Evolutionary conservation across 2,329 filamentous ascomycete genomes (phyloP).

Genomic region (Myriosclerotinia duriaeana): DNA sequence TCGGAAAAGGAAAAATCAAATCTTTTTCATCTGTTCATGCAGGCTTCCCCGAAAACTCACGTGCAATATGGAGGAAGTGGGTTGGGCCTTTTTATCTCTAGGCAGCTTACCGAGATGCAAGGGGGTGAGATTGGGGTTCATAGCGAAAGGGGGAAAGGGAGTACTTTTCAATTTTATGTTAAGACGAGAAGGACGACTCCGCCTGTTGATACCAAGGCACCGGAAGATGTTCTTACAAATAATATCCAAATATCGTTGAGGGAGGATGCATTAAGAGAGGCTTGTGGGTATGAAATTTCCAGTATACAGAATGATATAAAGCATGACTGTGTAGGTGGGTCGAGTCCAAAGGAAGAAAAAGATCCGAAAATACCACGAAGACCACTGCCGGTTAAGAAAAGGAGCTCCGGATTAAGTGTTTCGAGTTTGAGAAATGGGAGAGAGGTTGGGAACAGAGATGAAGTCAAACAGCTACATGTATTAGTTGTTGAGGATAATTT

Average conservation of each 20-base stretch:
- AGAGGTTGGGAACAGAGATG: constrained; percentile 14
- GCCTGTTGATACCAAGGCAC: not conserved
- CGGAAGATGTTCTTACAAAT: not conserved
- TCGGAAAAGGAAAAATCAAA: constrained; percentile 34
- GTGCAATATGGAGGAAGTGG: constrained; percentile 79
- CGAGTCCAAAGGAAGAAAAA: not conserved
- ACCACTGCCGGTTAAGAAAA: not conserved
- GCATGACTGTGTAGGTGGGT: not conserved
- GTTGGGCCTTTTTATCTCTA: constrained; percentile 76
- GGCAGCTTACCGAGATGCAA: constrained; percentile 75
- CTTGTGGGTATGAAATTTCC: constrained; percentile 14
- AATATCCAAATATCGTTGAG: constrained; percentile 13
- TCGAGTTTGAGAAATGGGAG: not conserved
- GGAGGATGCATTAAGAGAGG: constrained; percentile 19
- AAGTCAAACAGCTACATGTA: not conserved
- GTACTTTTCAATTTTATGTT: constrained; percentile 74
- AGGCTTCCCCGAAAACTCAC: constrained; percentile 77
- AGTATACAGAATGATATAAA: not conserved
- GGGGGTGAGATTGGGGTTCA: constrained; percentile 77
- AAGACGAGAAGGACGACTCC: constrained; percentile 23
- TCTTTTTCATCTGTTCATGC: constrained; percentile 62
- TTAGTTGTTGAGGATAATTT: constrained; percentile 68
- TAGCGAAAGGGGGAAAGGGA: constrained; percentile 65
- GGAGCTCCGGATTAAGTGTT: not conserved
- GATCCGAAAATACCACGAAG: not conserved